Evolutionary conservation across 2,329 filamentous ascomycete species (phyloP), one percentile per base, ranked within the genome.

Genomic region (Pyricularia sp.): DNA sequence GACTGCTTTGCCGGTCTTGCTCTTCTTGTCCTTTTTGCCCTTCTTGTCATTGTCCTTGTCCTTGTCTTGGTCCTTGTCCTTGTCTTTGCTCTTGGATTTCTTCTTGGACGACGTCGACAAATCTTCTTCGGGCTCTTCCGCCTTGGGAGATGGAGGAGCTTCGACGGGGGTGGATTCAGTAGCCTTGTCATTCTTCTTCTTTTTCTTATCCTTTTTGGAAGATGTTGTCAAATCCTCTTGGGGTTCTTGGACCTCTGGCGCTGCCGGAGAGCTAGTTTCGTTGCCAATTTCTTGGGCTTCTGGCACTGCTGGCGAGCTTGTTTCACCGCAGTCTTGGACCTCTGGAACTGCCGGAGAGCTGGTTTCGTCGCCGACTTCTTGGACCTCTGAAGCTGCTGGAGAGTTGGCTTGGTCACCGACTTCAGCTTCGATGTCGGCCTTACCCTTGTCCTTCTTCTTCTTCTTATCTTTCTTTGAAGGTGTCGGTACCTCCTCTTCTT

Each of bases 1-100:
- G 6, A 23, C 31, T 4, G 64, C 20, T 25, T 65, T 65, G 59
- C 58, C 31, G 31, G 55, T 23, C 17, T 63, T 50, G 59, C 59
- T 64, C 59, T 26, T 63, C 55, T 42, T 26, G 63, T 50, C 26
- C 59, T 63, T 67, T 58, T 71, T 68, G 66, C 55, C 55, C n/a
- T 68, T 68, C 25, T 65, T 64, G 12, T 64, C 28, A 4, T 64
- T 64, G 42, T 50, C 42, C 42, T 50, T 3, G 42, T 50, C n/a
- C 50, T 55, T 55, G 12, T 36, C 33, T 9, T 36, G 33, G 50
- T 58, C 50, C 50, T 58, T 59, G 55, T 59, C 55, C 25, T 61
- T 61, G 23, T 26, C 26, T 30, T 63, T 28, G 25, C 26, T 30
- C 25, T 63, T 63, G 12, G 59, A 17, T 28, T 63, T 20, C 59